Base-by-base conservation (phyloP, 176 grass and related monocot genomes). In the Ensete glaucum region DNA sequence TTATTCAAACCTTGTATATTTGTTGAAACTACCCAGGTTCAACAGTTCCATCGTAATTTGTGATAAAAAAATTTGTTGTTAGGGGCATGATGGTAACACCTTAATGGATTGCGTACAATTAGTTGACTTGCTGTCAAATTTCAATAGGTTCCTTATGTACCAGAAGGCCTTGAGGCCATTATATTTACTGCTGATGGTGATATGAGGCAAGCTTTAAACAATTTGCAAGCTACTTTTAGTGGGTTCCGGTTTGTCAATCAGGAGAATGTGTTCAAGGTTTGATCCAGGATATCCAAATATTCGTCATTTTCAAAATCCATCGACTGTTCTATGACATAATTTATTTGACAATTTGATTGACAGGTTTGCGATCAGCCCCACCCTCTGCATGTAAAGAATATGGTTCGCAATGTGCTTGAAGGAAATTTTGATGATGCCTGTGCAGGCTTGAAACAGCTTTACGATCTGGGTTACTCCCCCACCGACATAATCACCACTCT, bases 151-250 rank as follows among this genome's bases (percentile, higher is more conserved):
- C 86, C 96, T 71, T 89, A 95, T 73, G 91, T 91, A 78, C 85
- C 88, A 67, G 91, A 99, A 79, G 91, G 91, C 3, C 88, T 99
- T 49, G 96, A 99, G 76, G 96, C 96, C 73, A 91, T 99, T 62
- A 99, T 99, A 62, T 91, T 99, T 81, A 99, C 91, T 77, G 96
- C 91, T 84, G 96, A 99, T 80, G 91, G 91, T 67, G 96, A 99
- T 73, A 94, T 99, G 96, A 91, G 96, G 48, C 88, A 99, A 81
- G 91, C 96, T 88, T 79, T 99, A 83, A 94, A 99, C 78, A 94
- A 95, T 71, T 82, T 95, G 80, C 96, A 95, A 83, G 96, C 91
- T 76, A 99, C 96, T 79, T 83, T 85, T 57, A 89, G 96, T 79
- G 96, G 91, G 25, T 95, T 99, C 20, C 82, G 67, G 49, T 99